Evolutionary conservation across 148 eudicot species (phyloP).

Genomic region (Heliosperma pusillum): DNA sequence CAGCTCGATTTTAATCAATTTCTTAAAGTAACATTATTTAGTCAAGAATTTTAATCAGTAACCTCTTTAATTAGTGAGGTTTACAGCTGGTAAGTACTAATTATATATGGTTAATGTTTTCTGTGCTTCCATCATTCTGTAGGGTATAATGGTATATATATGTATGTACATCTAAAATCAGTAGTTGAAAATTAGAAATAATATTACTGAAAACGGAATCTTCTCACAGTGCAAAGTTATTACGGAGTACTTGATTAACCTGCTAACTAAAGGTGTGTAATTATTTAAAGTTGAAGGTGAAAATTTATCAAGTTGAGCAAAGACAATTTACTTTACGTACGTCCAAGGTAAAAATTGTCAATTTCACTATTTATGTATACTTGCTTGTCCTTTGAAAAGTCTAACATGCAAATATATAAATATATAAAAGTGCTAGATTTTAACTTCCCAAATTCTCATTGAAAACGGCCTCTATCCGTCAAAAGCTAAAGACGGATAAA

Average conservation of each 20-base stretch:
- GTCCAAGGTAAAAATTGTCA: neutral
- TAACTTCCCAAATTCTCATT: too few species aligned
- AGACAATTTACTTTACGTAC: neutral
- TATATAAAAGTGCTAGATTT: neutral
- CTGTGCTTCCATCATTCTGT: constrained; percentile 28
- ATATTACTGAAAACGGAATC: constrained; percentile 8
- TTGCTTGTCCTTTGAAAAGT: neutral
- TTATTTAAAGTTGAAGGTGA: neutral
- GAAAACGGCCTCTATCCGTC: too few species aligned
- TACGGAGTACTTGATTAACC: neutral
- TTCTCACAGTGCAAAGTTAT: neutral
- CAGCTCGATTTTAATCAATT: constrained; percentile 2
- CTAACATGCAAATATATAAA: neutral
- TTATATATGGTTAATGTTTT: constrained; percentile 25
- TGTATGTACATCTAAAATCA: neutral
- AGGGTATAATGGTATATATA: constrained; percentile 13
- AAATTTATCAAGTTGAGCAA: neutral
- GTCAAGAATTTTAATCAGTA: neutral
- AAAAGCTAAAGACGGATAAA: too few species aligned
- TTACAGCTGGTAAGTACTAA: constrained; percentile 28
- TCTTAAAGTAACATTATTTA: neutral
- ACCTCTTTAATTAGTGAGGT: constrained; percentile 7
- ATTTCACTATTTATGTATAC: too few species aligned
- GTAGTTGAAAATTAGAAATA: neutral
- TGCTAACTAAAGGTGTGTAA: neutral